These are phyloP conservation scores for Colletotrichum tabaci DNA, from an alignment of 2,329 filamentous ascomycete genomes.

Conservation along the genomic window DNA sequence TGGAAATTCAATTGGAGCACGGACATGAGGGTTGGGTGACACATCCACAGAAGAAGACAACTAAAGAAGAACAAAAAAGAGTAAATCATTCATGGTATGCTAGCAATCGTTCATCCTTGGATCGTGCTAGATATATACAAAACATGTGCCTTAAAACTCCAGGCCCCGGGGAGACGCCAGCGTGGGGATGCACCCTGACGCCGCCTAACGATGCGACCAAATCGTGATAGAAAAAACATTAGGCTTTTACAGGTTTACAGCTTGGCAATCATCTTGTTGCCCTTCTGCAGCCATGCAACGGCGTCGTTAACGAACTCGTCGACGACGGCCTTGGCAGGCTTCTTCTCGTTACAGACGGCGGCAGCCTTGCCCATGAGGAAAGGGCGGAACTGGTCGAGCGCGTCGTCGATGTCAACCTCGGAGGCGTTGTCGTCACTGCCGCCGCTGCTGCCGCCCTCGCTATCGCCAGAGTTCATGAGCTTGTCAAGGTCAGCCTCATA, in stretches of 20 bases:
- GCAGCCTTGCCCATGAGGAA: conserved; percentile 98
- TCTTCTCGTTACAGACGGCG: conserved; percentile 93
- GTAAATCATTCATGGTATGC: conserved; percentile 33
- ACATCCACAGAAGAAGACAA: too few species aligned
- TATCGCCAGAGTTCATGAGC: conserved; percentile 72
- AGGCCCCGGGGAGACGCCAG: conserved; percentile 16
- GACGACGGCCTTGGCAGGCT: conserved; percentile 90
- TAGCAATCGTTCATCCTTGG: conserved; percentile 27
- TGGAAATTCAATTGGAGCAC: neutral
- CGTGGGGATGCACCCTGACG: neutral
- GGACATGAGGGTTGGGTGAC: neutral
- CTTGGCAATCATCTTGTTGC: conserved; percentile 79
- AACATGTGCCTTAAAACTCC: conserved; percentile 36
- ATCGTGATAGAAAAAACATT: conserved; percentile 36
- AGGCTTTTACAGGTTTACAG: conserved; percentile 64
- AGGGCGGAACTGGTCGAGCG: conserved; percentile 91
- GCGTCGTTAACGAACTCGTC: conserved; percentile 94
- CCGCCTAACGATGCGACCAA: conserved; percentile 19
- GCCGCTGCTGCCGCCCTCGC: conserved; percentile 70
- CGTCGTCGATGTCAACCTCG: conserved; percentile 83
- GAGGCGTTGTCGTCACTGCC: conserved; percentile 78
- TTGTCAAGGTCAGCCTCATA: conserved; percentile 96
- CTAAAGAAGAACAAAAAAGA: neutral
- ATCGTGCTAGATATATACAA: conserved; percentile 34
- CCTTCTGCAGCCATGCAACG: conserved; percentile 77